phyloP scores from a whole-genome alignment of 2,329 filamentous ascomycete species.

The Hypoxylon sp. region DNA sequence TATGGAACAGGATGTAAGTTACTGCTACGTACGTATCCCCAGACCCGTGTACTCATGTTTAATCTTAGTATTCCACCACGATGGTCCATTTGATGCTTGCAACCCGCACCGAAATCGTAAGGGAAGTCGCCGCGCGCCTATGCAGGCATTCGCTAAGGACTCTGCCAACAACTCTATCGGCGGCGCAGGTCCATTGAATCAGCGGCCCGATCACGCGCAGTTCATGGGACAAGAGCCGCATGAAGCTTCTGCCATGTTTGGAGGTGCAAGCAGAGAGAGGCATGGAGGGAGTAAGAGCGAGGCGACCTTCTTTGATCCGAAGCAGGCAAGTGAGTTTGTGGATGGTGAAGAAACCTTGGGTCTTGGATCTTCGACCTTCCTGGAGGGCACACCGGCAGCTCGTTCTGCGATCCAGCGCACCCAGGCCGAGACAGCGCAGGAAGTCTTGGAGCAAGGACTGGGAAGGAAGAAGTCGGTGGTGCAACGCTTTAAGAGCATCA shows the following conservation, averaged over 20 bases:
- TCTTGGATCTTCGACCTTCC: constrained; percentile 92
- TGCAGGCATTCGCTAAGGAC: constrained; percentile 95
- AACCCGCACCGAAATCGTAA: constrained; percentile 94
- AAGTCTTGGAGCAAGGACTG: constrained; percentile 70
- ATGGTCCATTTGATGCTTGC: constrained; percentile 96
- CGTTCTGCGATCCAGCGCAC: constrained; percentile 82
- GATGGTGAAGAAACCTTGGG: constrained; percentile 89
- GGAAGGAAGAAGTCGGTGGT: constrained; percentile 95
- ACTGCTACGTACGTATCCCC: not conserved
- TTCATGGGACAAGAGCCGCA: constrained; percentile 85
- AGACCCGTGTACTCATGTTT: constrained; percentile 20
- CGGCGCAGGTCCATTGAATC: constrained; percentile 86
- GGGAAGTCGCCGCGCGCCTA: constrained; percentile 85
- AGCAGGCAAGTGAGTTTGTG: constrained; percentile 76
- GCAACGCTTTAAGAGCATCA: constrained; percentile 89
- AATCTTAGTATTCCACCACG: constrained; percentile 89
- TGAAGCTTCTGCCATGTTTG: constrained; percentile 90
- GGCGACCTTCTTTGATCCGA: constrained; percentile 76
- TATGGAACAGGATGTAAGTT: constrained; percentile 90
- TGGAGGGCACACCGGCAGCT: constrained; percentile 93
- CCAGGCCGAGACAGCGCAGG: constrained; percentile 77
- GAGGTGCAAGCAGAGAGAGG: constrained; percentile 55
- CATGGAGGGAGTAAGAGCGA: constrained; percentile 55
- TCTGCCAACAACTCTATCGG: constrained; percentile 94
- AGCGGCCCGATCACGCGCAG: constrained; percentile 84